Base-by-base conservation (phyloP, 345 rosid species). In the Alliaria petiolata region DNA sequence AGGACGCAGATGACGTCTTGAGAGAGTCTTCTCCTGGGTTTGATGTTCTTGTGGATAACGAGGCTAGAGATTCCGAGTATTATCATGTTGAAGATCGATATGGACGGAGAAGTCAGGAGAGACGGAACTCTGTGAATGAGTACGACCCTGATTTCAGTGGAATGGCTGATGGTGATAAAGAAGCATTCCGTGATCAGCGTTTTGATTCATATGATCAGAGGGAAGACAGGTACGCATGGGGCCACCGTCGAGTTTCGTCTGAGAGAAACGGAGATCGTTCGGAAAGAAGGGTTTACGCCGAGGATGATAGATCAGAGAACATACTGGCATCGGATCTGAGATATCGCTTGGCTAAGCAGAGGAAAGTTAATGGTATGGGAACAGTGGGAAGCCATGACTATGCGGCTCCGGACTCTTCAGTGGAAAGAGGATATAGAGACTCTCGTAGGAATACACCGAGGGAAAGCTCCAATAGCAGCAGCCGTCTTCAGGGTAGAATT, bases 1-100 rank as follows among this genome's bases (percentile, higher is more conserved):
- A 82, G 86, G 96, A 91, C 15, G 34, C 78, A 19, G 92, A 89
- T 57, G 97, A 93, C 19, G 68, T 74, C 50, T 56, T 86, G 62
- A 85, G 87, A 83, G 97, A 93, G 72, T 91, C 97, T 6, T 89
- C 97, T 76, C 98, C 98, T 71, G 98, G 79, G 60, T 69, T 76
- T 76, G 97, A 93, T 83, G 98, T 93, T 76, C 96, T 93, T 69
- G 98, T 93, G 75, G 96, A 91, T 62, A 87, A 87, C 76, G 97
- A 93, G 74, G 76, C 79, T 12, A 51, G 86, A 67, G 89, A 85
- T 50, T 64, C 89, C 63, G 89, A 87, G 71, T 93, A 83, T 74
- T 90, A 82, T 74, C 91, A 76, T 35, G 85, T 80, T 38, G 96
- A 86, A 71, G 96, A 90, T 79, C 86, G 74, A 53, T 89, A 84